Evolutionary conservation across 2,329 filamentous ascomycete species (phyloP).

Genomic region (Onygenales sp.): DNA sequence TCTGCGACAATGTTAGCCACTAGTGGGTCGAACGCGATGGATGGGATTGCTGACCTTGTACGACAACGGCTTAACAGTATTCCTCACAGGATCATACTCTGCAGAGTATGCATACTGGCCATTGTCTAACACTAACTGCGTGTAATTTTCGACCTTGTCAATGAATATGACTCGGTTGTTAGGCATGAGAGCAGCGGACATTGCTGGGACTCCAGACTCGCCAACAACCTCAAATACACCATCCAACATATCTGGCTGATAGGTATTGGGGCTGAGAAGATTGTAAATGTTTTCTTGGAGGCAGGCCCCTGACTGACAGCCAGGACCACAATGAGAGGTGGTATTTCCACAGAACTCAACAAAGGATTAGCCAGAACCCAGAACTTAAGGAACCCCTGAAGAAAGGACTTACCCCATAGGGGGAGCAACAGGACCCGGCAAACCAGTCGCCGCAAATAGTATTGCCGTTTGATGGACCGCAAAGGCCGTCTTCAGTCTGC

Average conservation of each 20-base stretch:
- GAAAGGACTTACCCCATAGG: slow-evolving; percentile 45
- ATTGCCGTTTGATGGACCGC: slow-evolving; percentile 40
- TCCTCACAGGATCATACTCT: slow-evolving; percentile 47
- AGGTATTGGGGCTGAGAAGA: not conserved
- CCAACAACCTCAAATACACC: slow-evolving; percentile 43
- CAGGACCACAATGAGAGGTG: slow-evolving; percentile 45
- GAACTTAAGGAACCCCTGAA: not conserved
- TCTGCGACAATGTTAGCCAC: slow-evolving; percentile 20
- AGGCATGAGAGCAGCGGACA: slow-evolving; percentile 52
- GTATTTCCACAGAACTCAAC: slow-evolving; percentile 27
- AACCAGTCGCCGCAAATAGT: slow-evolving; percentile 45
- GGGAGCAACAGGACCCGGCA: slow-evolving; percentile 46
- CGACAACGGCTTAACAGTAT: slow-evolving; percentile 37
- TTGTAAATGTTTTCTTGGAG: slow-evolving; percentile 2
- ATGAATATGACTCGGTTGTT: slow-evolving; percentile 52
- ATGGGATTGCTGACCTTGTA: slow-evolving; percentile 29
- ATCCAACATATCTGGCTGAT: slow-evolving; percentile 24
- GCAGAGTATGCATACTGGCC: slow-evolving; percentile 51
- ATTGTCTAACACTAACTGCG: slow-evolving; percentile 44
- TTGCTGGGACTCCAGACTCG: slow-evolving; percentile 51
- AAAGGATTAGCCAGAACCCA: not conserved
- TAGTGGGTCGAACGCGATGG: not conserved
- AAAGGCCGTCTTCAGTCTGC: slow-evolving; percentile 37
- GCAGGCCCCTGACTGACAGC: slow-evolving; percentile 49
- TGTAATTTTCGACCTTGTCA: slow-evolving; percentile 56